Conservation (phyloP, 441 rosid species). For the Arabidopsis hybrid region DNA sequence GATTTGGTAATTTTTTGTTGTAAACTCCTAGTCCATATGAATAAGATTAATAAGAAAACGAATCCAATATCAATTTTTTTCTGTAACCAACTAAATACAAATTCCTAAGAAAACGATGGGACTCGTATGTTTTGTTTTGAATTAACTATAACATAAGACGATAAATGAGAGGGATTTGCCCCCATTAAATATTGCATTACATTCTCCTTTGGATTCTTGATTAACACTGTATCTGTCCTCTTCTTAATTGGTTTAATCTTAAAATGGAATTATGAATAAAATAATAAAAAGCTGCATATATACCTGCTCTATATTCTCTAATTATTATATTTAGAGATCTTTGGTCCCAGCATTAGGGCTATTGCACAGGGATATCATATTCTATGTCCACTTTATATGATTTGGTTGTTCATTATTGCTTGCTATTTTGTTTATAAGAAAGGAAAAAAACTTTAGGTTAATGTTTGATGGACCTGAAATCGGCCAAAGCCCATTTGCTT, state of each 20-base stretch:
- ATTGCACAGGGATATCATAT: conserved; percentile 31
- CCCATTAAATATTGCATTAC: conserved; percentile 20
- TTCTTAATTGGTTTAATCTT: conserved; percentile 2
- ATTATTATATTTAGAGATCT: conserved; percentile 11
- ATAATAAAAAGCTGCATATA: conserved; percentile 4
- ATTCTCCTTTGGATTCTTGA: conserved; percentile 41
- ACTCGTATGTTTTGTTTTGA: background rate
- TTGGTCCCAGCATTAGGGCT: conserved; percentile 31
- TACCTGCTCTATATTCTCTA: conserved; percentile 35
- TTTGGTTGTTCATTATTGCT: conserved; percentile 25
- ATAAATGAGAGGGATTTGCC: background rate
- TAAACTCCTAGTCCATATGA: background rate
- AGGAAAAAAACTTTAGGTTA: background rate
- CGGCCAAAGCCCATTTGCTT: conserved; percentile 24
- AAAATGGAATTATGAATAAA: conserved; percentile 11
- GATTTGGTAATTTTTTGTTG: background rate
- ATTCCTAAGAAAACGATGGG: background rate
- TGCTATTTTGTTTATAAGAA: background rate
- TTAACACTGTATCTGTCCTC: conserved; percentile 23
- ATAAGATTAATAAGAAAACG: conserved; percentile 3
- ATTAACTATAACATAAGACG: background rate
- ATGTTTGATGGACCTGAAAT: background rate
- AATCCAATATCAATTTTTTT: conserved; percentile 5
- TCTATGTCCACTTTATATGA: conserved; percentile 30
- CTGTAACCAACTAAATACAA: background rate